Conservation (phyloP, 208 protist species). For the Leishmania major region DNA sequence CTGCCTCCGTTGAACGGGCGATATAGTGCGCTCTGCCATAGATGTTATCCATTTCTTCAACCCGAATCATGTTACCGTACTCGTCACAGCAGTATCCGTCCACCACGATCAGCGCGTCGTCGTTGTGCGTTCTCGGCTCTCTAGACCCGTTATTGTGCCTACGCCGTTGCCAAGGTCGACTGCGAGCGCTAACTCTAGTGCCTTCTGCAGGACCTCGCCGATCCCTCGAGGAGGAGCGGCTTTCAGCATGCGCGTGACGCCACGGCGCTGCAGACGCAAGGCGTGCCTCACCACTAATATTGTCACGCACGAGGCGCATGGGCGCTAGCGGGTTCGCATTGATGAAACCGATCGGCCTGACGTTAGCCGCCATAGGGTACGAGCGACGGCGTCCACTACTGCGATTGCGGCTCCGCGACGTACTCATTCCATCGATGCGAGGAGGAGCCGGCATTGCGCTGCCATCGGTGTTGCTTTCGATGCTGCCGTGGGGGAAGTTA, state of each 20-base stretch:
- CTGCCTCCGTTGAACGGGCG: background rate
- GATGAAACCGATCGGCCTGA: background rate
- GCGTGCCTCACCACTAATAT: background rate
- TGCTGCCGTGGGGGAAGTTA: background rate
- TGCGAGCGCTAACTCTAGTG: background rate
- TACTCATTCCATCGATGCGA: background rate
- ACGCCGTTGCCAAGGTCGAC: background rate
- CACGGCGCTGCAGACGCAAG: background rate
- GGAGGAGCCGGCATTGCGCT: background rate
- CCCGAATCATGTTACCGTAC: background rate
- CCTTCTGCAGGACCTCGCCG: background rate
- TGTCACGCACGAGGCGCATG: background rate
- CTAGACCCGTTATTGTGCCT: background rate
- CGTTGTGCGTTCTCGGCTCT: background rate
- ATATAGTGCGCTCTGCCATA: constrained; percentile 11
- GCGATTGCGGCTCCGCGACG: background rate
- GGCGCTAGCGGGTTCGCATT: background rate
- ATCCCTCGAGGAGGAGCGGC: background rate
- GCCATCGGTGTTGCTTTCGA: background rate
- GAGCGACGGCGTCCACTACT: background rate
- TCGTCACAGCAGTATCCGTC: constrained; percentile 13
- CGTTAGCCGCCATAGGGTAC: background rate
- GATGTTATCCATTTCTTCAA: background rate
- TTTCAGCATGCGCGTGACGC: background rate
- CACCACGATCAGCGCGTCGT: background rate